Conservation (phyloP, 202 grass and related monocot genomes). For the Dendrocalamus latiflorus region DNA sequence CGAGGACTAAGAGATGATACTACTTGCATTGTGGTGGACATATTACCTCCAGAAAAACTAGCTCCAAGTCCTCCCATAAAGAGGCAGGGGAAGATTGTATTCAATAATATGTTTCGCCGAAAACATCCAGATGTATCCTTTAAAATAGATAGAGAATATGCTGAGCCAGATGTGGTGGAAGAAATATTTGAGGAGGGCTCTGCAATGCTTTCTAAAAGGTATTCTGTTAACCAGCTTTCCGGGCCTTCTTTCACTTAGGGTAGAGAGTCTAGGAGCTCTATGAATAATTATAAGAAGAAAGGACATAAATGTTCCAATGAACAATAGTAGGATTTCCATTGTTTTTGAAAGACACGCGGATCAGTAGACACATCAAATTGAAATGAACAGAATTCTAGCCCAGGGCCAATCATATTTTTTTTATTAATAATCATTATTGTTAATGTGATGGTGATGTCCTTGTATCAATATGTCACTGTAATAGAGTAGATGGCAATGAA, state of each 20-base stretch:
- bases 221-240: background rate
- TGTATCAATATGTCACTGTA: background rate
- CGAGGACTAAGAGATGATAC: constrained; percentile 94
- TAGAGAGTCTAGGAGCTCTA: background rate
- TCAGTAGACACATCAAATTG: background rate
- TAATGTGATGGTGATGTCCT: constrained; percentile 9
- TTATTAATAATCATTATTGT: background rate
- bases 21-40: constrained; percentile 91
- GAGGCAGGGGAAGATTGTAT: constrained; percentile 54
- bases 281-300: constrained; percentile 1
- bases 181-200: constrained; percentile 98
- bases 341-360: background rate
- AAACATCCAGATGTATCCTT: constrained; percentile 42
- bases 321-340: background rate
- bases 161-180: constrained; percentile 81
- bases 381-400: constrained; percentile 4
- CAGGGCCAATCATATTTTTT: background rate
- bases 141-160: constrained; percentile 44
- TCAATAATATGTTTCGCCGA: constrained; percentile 73
- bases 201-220: constrained; percentile 69
- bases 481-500: background rate
- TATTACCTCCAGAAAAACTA: constrained; percentile 73
- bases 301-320: background rate
- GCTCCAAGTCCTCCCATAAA: constrained; percentile 43
- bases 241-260: background rate